Base-by-base conservation (phyloP, 1,284 basidiomycete species). In the Cutaneotrichosporon curvatum region DNA sequence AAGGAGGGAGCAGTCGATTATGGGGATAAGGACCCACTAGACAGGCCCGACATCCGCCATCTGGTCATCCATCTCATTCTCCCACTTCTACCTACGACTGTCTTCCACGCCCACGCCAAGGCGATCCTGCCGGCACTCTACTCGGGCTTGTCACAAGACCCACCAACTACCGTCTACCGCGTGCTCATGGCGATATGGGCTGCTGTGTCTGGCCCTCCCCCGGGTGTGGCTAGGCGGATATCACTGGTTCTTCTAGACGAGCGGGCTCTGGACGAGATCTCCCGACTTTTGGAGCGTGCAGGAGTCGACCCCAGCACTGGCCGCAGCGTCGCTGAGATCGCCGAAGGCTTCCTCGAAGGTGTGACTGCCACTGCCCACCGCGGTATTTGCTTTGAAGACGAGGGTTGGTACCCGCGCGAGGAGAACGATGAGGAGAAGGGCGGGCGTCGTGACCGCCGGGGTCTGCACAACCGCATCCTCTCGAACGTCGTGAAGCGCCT, bases 371-470 rank as follows among this genome's bases (percentile, higher is more conserved):
- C 80, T 21, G 86, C 87, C 0, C 88, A 88, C 0, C 74, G 77
- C 16, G 92, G 91, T 0, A 76, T 96, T 19, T 95, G 90, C 64
- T 96, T 94, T 70, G 79, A 76, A 39, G 89, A 94, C 63, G 78
- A 80, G 14, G 91, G 90, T 1, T 96, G 91, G 91, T 96, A 95
- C 61, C 82, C 82, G 2, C 80, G 86, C 9, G 62, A 65, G 0
- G 65, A 69, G 31, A 75, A 75, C 2, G 54, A 51, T 4, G 54
- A 58, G 9, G 45, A 51, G 33, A 54, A 60, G 43, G 57, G 46
- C 53, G 69, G 75, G 16, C 81, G 76, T 51, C 78, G 61, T 33
- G 25, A 28, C 25, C 25, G 25, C 25, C 55, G 58, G 21, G 68
- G 67, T 0, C 47, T 92, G 21, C 80, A 91, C 71, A 95, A 96